Percentiles rank a stretch among this genome's conserved stretches.
Evolutionary conservation across 2,329 filamentous ascomycete genomes (phyloP).

Genomic region (Cladosporium sp.): DNA sequence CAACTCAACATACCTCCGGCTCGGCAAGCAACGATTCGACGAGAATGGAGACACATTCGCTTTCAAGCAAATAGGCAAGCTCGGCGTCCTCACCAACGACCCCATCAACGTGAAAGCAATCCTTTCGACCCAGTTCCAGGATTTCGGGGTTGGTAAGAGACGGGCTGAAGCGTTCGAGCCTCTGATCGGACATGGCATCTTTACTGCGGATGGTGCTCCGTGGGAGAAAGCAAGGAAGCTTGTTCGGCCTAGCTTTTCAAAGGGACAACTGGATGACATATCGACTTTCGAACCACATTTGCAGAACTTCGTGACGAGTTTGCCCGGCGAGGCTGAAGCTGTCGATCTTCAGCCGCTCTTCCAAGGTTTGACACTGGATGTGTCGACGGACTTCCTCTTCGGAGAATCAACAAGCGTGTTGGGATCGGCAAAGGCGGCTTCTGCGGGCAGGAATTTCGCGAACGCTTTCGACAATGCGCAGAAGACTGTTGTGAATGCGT

Average conservation of each 20-base stretch:
- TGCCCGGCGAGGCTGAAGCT: slow-evolving; percentile 48
- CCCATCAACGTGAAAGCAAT: slow-evolving; percentile 90
- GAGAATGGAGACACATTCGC: slow-evolving; percentile 6
- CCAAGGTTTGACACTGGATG: slow-evolving; percentile 80
- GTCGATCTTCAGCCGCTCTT: slow-evolving; percentile 75
- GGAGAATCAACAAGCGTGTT: slow-evolving; percentile 48
- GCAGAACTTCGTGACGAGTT: slow-evolving; percentile 67
- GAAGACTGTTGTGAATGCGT: slow-evolving; percentile 38
- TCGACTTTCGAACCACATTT: slow-evolving; percentile 79
- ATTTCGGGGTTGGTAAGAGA: slow-evolving; percentile 73
- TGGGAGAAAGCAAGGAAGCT: slow-evolving; percentile 83
- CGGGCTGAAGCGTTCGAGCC: slow-evolving; percentile 23
- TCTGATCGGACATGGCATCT: slow-evolving; percentile 43
- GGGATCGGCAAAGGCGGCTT: slow-evolving; percentile 25
- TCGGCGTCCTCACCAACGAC: slow-evolving; percentile 70
- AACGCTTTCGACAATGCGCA: slow-evolving; percentile 48
- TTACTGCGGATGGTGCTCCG: slow-evolving; percentile 70
- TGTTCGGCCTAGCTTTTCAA: slow-evolving; percentile 82
- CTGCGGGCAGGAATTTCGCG: slow-evolving; percentile 35
- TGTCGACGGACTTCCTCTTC: slow-evolving; percentile 82
- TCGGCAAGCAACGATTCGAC: slow-evolving; percentile 10
- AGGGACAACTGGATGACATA: slow-evolving; percentile 78
- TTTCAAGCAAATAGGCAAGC: slow-evolving; percentile 8
- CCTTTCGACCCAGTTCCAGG: slow-evolving; percentile 77
- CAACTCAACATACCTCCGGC: background rate